These are phyloP conservation scores for Thermochaetoides thermophila DNA, from an alignment of 495 filamentous ascomycete species.

Conservation along the genomic window DNA sequence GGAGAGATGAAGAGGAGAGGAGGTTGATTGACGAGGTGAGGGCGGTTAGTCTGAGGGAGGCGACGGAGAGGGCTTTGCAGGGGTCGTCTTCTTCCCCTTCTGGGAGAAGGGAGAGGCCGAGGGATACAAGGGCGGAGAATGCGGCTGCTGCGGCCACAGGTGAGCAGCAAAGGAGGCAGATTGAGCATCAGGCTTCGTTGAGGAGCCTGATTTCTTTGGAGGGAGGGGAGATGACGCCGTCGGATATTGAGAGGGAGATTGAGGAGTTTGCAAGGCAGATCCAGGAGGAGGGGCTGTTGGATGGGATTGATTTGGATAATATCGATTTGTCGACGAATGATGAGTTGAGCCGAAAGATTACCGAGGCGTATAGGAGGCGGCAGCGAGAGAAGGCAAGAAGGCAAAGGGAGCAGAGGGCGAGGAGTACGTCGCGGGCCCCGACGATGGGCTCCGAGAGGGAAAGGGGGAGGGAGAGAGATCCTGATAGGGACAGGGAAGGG, in stretches of 20 bases:
- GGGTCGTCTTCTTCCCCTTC: neutral
- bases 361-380: constrained; percentile 65
- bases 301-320: constrained; percentile 72
- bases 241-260: constrained; percentile 50
- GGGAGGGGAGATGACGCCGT: constrained; percentile 53
- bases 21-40: constrained; percentile 32
- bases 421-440: constrained; percentile 25
- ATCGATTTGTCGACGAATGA: constrained; percentile 65
- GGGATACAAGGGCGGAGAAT: constrained; percentile 15
- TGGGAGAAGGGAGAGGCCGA: neutral
- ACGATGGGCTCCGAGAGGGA: constrained; percentile 21
- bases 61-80: constrained; percentile 9
- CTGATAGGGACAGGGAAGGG: too few relatives aligned
- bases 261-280: constrained; percentile 84
- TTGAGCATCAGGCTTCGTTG: constrained; percentile 78
- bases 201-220: constrained; percentile 66
- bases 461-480: too few relatives aligned
- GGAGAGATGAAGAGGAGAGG: constrained; percentile 48
- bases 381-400: constrained; percentile 49
- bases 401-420: constrained; percentile 21
- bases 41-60: constrained; percentile 56
- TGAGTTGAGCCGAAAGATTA: constrained; percentile 75
- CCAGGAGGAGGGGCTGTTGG: constrained; percentile 70
- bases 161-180: constrained; percentile 30
- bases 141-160: constrained; percentile 8